These are phyloP conservation scores for Hymenoscyphus linearis DNA, from an alignment of 2,329 filamentous ascomycete genomes.

Conservation along the genomic window DNA sequence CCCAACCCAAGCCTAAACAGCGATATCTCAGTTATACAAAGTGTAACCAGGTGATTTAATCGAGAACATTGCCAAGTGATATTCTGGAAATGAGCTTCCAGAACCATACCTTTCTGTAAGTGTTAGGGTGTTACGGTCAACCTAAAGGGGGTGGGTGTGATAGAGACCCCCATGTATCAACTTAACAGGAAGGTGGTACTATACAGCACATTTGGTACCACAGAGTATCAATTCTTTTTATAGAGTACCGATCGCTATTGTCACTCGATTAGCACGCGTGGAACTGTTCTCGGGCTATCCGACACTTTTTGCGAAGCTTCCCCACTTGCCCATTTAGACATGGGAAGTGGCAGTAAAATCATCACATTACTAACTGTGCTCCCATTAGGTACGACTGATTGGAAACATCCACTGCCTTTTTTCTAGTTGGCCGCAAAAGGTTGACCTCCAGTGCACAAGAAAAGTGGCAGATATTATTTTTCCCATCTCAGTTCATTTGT, in stretches of 20 bases:
- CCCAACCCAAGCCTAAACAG: neutral
- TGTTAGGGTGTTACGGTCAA: neutral
- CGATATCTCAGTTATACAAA: neutral
- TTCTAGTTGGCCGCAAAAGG: too few relatives aligned
- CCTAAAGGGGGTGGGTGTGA: neutral
- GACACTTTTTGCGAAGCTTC: neutral
- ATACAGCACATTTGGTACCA: neutral
- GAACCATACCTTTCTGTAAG: neutral
- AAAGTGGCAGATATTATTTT: too few relatives aligned
- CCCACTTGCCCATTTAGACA: too few relatives aligned
- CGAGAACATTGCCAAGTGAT: neutral
- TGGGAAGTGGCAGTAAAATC: too few relatives aligned
- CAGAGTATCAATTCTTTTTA: neutral
- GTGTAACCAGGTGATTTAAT: neutral
- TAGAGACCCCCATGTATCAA: neutral
- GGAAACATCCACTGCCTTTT: too few relatives aligned
- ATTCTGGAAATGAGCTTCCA: neutral
- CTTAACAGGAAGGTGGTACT: neutral
- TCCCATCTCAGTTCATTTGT: too few relatives aligned
- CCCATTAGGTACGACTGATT: too few relatives aligned
- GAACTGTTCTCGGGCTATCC: neutral
- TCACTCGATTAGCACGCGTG: neutral
- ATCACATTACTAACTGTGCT: too few relatives aligned
- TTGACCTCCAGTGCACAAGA: too few relatives aligned
- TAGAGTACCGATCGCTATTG: neutral